A percentile compares a stretch with the other conserved stretches of the same genome.
phyloP scores from a whole-genome alignment of 352 stramenopile genomes.

The Pythium angustatum region DNA sequence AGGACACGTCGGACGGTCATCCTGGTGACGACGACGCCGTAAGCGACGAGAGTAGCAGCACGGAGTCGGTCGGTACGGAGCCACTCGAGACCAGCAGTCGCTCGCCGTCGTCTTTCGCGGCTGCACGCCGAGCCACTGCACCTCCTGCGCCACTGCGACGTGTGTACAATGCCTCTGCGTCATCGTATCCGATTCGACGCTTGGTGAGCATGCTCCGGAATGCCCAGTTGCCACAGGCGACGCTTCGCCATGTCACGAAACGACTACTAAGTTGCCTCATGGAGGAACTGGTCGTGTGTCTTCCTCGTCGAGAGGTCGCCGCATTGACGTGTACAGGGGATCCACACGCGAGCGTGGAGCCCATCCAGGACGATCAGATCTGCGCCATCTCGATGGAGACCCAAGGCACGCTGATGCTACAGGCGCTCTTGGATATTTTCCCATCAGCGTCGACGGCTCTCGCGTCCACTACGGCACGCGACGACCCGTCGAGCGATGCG shows the following conservation, averaged over 20 bases:
- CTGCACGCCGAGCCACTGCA: background rate
- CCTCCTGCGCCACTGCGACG: background rate
- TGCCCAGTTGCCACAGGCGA: constrained; percentile 9
- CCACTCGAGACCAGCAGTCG: background rate
- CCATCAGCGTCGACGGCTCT: constrained; percentile 24
- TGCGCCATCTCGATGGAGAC: constrained; percentile 36
- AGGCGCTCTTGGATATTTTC: constrained; percentile 32
- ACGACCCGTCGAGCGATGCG: background rate
- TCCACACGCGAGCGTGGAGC: background rate
- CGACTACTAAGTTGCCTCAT: constrained; percentile 20
- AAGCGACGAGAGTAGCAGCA: constrained; percentile 26
- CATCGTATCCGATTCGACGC: constrained; percentile 15
- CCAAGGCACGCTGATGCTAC: constrained; percentile 23
- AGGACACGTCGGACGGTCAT: constrained; percentile 9
- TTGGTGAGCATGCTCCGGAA: constrained; percentile 25
- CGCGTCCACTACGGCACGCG: constrained; percentile 6
- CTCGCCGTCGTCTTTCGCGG: background rate
- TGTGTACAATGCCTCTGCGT: constrained; percentile 17
- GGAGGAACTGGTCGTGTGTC: constrained; percentile 23
- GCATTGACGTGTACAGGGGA: constrained; percentile 24
- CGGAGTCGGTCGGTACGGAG: constrained; percentile 13
- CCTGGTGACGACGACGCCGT: constrained; percentile 18
- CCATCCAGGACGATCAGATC: constrained; percentile 26
- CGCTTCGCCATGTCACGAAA: constrained; percentile 14
- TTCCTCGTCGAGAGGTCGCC: constrained; percentile 21